Conservation (phyloP, 306 rosid species). For the Quercus alba region DNA sequence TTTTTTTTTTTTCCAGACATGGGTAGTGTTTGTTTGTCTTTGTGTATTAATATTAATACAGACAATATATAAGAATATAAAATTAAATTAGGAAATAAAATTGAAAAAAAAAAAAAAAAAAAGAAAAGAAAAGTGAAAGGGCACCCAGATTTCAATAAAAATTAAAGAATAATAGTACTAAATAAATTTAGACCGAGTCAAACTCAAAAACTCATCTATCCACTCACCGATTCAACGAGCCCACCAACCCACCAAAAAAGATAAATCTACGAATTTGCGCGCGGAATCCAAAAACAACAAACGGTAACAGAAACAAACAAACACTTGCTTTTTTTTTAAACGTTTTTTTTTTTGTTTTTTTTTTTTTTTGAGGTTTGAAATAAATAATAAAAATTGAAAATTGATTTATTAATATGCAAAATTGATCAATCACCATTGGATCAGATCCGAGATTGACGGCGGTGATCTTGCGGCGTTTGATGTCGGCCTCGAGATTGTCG, state of each 20-base stretch:
- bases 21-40: constrained; percentile 29
- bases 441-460: constrained; percentile 43
- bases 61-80: constrained; percentile 22
- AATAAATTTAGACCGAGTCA: constrained; percentile 58
- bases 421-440: constrained; percentile 56
- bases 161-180: constrained; percentile 31
- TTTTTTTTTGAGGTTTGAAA: too few relatives aligned
- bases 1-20: constrained; percentile 25
- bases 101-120: constrained; percentile 18
- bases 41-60: constrained; percentile 39
- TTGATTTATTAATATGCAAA: background rate
- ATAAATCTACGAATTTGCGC: constrained; percentile 28
- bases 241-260: constrained; percentile 8
- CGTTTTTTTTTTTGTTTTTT: background rate
- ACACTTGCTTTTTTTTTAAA: background rate
- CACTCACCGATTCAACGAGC: constrained; percentile 40
- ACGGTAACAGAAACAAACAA: background rate
- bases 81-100: constrained; percentile 28
- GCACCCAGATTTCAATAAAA: constrained; percentile 42
- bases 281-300: constrained; percentile 48
- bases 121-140: constrained; percentile 25
- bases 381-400: background rate
- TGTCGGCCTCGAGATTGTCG: constrained; percentile 37
- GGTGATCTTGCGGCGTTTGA: constrained; percentile 55
- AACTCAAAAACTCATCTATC: constrained; percentile 32